phyloP scores from a whole-genome alignment of 2,329 filamentous ascomycete species.

The Beauveria australis region DNA sequence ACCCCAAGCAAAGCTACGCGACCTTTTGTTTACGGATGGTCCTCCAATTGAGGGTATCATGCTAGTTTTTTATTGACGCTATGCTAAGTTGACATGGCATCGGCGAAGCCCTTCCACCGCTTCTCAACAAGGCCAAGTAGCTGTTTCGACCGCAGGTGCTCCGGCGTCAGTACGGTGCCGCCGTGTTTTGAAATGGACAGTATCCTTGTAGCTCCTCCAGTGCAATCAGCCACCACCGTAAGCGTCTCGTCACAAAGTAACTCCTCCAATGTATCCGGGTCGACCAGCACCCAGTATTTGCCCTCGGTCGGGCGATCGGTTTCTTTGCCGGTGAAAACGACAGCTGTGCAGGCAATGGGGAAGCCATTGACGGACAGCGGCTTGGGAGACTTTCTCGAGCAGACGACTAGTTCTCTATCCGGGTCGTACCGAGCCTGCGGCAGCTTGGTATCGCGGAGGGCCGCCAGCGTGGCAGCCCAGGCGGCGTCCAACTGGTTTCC shows the following conservation, averaged over 20 bases:
- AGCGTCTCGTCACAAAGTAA: slow-evolving; percentile 72
- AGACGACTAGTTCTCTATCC: slow-evolving; percentile 72
- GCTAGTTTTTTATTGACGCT: slow-evolving; percentile 21
- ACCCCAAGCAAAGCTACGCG: background rate
- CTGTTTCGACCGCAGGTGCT: slow-evolving; percentile 57
- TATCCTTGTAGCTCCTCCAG: slow-evolving; percentile 46
- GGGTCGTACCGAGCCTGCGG: slow-evolving; percentile 76
- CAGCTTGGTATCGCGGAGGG: slow-evolving; percentile 67
- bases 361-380: slow-evolving; percentile 54
- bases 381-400: slow-evolving; percentile 50
- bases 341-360: slow-evolving; percentile 70
- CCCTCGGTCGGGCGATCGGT: slow-evolving; percentile 35
- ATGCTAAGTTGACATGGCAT: slow-evolving; percentile 30
- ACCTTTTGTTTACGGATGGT: background rate
- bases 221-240: slow-evolving; percentile 69
- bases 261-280: slow-evolving; percentile 89
- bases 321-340: slow-evolving; percentile 64
- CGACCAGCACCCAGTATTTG: slow-evolving; percentile 69
- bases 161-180: slow-evolving; percentile 59
- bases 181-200: slow-evolving; percentile 76
- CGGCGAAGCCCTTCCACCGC: slow-evolving; percentile 28
- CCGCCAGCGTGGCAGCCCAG: slow-evolving; percentile 77
- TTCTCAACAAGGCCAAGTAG: slow-evolving; percentile 30
- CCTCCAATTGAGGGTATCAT: slow-evolving; percentile 19
- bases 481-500: slow-evolving; percentile 88